phyloP scores from a whole-genome alignment of 345 rosid genomes.

The Murraya paniculata region DNA sequence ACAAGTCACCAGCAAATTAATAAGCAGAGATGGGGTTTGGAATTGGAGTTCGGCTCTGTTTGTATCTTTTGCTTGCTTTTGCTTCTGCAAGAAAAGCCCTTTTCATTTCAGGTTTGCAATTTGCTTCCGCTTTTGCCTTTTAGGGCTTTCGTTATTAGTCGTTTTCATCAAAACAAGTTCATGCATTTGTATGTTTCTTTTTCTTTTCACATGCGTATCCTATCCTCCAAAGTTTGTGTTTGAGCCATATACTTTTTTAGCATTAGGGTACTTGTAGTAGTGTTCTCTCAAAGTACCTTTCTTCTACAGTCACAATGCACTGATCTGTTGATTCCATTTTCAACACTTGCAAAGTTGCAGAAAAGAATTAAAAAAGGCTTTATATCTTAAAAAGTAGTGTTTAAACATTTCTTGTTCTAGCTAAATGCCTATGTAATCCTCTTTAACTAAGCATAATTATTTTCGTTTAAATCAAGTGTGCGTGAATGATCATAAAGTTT shows the following conservation, averaged over 20 bases:
- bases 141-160: too few relatives aligned
- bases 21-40: slow-evolving; percentile 31
- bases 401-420: too few relatives aligned
- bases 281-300: too few relatives aligned
- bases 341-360: too few relatives aligned
- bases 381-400: too few relatives aligned
- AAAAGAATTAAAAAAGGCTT: too few relatives aligned
- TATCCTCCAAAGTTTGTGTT: background rate
- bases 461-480: background rate
- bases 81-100: slow-evolving; percentile 39
- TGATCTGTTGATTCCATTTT: too few relatives aligned
- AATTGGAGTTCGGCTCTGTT: slow-evolving; percentile 13
- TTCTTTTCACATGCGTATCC: background rate
- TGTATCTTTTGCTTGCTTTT: slow-evolving; percentile 33
- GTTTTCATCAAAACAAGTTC: background rate
- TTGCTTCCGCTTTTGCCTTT: background rate
- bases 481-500: background rate
- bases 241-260: too few relatives aligned
- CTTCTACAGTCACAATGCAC: too few relatives aligned
- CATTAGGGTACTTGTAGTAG: too few relatives aligned
- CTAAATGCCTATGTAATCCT: too few relatives aligned
- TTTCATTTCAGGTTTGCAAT: slow-evolving; percentile 37
- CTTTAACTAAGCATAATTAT: background rate
- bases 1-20: background rate
- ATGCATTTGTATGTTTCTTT: background rate